phyloP scores from a whole-genome alignment of 257 asterid species.

The Solanum etuberosum region DNA sequence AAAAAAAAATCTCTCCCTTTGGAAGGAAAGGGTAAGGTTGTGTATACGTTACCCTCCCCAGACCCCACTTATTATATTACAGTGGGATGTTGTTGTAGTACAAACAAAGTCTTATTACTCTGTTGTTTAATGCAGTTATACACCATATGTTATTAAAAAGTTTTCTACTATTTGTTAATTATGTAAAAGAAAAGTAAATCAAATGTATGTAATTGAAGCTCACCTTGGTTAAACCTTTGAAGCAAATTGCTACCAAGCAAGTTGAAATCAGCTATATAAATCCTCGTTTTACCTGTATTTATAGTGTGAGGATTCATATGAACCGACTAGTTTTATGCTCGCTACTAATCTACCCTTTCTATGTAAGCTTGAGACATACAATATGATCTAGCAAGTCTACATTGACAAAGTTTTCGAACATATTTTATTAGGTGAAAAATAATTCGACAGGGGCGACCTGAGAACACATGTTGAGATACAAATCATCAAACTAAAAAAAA shows the following conservation, averaged over 20 bases:
- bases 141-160: background rate
- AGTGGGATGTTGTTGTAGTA: background rate
- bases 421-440: background rate
- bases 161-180: background rate
- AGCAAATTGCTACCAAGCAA: background rate
- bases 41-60: background rate
- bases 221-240: background rate
- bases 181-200: too few relatives aligned
- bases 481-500: background rate
- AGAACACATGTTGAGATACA: background rate
- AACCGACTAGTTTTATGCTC: background rate
- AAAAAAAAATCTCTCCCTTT: background rate
- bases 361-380: background rate
- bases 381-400: background rate
- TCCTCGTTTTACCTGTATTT: accelerated
- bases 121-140: background rate
- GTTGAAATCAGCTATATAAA: background rate
- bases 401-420: background rate
- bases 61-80: background rate
- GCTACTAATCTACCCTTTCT: background rate
- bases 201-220: background rate
- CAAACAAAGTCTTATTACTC: background rate
- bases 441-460: background rate
- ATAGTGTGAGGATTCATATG: background rate
- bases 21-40: background rate